A percentile compares a stretch with the other conserved stretches of the same genome.
Evolutionary conservation across 1,284 basidiomycete genomes (phyloP).

Genomic region (Pseudozyma flocculosa): DNA sequence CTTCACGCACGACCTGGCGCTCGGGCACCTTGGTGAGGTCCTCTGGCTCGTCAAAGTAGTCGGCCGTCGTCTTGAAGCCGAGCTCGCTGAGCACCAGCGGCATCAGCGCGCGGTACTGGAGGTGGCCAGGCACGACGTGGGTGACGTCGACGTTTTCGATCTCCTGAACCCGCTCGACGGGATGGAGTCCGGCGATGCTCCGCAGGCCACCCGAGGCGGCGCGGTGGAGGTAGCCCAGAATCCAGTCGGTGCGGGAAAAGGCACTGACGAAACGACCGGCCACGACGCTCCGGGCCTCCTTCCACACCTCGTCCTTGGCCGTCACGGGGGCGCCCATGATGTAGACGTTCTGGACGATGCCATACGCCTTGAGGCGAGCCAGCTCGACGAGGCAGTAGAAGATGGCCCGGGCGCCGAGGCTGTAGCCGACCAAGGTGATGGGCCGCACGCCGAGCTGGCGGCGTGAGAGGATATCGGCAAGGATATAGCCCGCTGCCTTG

Average conservation of each 20-base stretch:
- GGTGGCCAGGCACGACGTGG: slow-evolving; percentile 52
- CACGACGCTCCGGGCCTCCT: slow-evolving; percentile 48
- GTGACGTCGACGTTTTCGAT: slow-evolving; percentile 58
- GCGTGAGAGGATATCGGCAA: slow-evolving; percentile 50
- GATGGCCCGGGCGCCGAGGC: slow-evolving; percentile 54
- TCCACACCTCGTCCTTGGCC: slow-evolving; percentile 51
- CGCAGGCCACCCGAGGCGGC: slow-evolving; percentile 55
- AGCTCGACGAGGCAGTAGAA: slow-evolving; percentile 55
- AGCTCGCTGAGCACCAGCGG: slow-evolving; percentile 55
- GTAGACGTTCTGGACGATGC: slow-evolving; percentile 57
- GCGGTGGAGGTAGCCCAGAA: slow-evolving; percentile 55
- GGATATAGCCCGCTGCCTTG: slow-evolving; percentile 52
- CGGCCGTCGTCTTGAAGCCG: slow-evolving; percentile 54
- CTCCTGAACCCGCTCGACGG: slow-evolving; percentile 50
- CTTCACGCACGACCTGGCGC: slow-evolving; percentile 38
- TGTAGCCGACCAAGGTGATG: slow-evolving; percentile 56
- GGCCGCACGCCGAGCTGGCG: slow-evolving; percentile 57
- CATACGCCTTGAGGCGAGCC: slow-evolving; percentile 50
- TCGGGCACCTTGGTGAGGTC: slow-evolving; percentile 52
- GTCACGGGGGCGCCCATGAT: slow-evolving; percentile 55
- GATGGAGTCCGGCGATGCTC: slow-evolving; percentile 54
- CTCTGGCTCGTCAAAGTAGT: slow-evolving; percentile 58
- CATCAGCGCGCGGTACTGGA: slow-evolving; percentile 54
- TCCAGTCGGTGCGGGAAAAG: slow-evolving; percentile 56
- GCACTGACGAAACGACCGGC: slow-evolving; percentile 56